phyloP scores from a whole-genome alignment of 2,329 filamentous ascomycete species.

The Colletotrichum sp. region DNA sequence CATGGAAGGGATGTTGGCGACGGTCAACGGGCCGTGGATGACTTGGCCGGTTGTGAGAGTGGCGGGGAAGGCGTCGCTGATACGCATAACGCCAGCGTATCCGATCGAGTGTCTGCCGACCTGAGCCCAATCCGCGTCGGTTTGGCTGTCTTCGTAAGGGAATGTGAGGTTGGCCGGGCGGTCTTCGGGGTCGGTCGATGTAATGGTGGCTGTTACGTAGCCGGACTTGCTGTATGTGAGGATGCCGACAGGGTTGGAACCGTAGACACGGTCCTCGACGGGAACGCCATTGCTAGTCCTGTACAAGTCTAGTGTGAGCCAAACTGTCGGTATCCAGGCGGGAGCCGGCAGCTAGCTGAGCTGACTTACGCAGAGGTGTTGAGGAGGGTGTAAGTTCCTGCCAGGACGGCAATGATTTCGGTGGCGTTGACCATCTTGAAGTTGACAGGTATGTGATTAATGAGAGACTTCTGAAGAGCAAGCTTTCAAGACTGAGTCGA shows the following conservation, averaged over 20 bases:
- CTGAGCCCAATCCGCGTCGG: slow-evolving; percentile 30
- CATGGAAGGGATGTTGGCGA: slow-evolving; percentile 30
- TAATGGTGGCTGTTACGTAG: slow-evolving; percentile 32
- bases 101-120: slow-evolving; percentile 29
- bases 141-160: slow-evolving; percentile 23
- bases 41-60: slow-evolving; percentile 25
- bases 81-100: slow-evolving; percentile 28
- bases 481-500: neutral
- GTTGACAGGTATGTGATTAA: neutral
- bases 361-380: slow-evolving; percentile 19
- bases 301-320: neutral
- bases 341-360: too few species aligned
- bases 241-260: slow-evolving; percentile 26
- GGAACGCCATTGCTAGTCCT: slow-evolving; percentile 20
- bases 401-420: slow-evolving; percentile 19
- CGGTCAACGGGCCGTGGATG: slow-evolving; percentile 29
- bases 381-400: slow-evolving; percentile 19
- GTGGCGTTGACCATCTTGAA: slow-evolving; percentile 16
- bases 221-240: slow-evolving; percentile 29
- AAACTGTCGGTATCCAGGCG: accelerated
- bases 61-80: slow-evolving; percentile 27
- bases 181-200: slow-evolving; percentile 28
- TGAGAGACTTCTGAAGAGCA: neutral
- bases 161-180: slow-evolving; percentile 28
- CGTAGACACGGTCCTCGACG: slow-evolving; percentile 23